Conservation (phyloP, 148 eudicot genomes). For the Spergularia marina region DNA sequence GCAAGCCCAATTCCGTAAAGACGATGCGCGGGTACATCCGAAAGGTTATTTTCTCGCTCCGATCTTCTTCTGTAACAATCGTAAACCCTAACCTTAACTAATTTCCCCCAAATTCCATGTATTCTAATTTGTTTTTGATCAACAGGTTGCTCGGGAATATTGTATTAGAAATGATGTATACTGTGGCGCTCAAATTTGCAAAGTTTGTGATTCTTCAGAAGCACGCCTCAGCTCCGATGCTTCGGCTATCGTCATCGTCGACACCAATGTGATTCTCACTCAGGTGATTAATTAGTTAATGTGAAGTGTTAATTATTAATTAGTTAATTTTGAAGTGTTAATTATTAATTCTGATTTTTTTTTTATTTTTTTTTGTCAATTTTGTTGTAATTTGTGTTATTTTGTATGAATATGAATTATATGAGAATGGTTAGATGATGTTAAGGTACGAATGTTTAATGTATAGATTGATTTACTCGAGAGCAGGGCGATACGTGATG, state of each 20-base stretch:
- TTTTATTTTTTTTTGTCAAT: background rate
- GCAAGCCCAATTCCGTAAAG: conserved; percentile 62
- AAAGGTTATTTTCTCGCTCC: conserved; percentile 41
- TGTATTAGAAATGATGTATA: conserved; percentile 88
- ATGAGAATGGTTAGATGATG: conserved; percentile 1
- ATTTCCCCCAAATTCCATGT: background rate
- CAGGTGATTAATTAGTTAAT: conserved; percentile 41
- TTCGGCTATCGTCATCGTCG: conserved; percentile 56
- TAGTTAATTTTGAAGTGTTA: background rate
- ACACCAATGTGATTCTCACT: conserved; percentile 89
- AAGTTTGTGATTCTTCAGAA: conserved; percentile 52
- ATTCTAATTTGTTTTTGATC: background rate
- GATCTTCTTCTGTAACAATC: background rate
- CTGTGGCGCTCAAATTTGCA: conserved; percentile 73
- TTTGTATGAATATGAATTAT: too few species aligned
- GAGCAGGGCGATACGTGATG: conserved; percentile 75
- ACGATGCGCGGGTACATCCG: conserved; percentile 80
- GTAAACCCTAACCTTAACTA: conserved; percentile 22
- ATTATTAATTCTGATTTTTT: background rate
- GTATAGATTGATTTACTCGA: conserved; percentile 89
- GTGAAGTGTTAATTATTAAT: background rate
- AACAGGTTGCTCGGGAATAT: conserved; percentile 83
- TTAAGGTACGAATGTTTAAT: background rate
- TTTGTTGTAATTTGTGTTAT: too few species aligned
- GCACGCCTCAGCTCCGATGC: conserved; percentile 60